These are phyloP conservation scores for Papiliotrema flavescens DNA, from an alignment of 1,284 basidiomycete species.

Conservation along the genomic window DNA sequence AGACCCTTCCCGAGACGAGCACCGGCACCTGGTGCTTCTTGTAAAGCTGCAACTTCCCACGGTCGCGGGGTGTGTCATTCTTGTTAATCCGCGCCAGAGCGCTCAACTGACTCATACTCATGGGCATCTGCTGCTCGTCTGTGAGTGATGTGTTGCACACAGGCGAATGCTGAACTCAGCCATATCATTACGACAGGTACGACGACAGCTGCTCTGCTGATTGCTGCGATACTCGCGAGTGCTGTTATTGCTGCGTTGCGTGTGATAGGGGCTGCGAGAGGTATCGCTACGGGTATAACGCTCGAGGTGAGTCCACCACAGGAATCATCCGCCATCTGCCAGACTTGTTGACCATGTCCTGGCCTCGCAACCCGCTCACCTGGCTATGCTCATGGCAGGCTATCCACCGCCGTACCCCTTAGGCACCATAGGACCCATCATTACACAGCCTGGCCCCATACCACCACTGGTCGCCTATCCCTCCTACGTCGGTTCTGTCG, in stretches of 20 bases:
- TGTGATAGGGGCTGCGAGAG: neutral
- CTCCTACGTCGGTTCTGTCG: neutral
- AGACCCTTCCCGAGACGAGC: too few species aligned
- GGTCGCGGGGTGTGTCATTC: too few species aligned
- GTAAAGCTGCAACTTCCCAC: neutral
- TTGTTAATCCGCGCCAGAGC: too few species aligned
- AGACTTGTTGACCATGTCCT: neutral
- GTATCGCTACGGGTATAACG: neutral
- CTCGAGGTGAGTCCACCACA: neutral
- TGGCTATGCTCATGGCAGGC: neutral
- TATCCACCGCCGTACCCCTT: neutral
- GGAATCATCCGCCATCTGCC: too few species aligned
- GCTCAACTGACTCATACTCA: neutral
- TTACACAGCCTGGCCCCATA: neutral
- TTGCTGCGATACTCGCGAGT: constrained; percentile 2
- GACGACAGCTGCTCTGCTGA: constrained; percentile 1
- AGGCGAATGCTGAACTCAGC: neutral
- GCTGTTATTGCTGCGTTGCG: constrained; percentile 4
- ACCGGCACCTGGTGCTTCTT: too few species aligned
- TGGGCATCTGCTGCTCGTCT: constrained; percentile 3
- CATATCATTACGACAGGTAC: neutral
- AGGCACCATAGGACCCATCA: neutral
- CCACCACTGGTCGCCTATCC: neutral
- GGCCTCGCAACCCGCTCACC: too few species aligned
- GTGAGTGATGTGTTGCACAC: neutral